Evolutionary conservation across 1,284 basidiomycete genomes (phyloP).

Genomic region (Schizophyllum amplum): DNA sequence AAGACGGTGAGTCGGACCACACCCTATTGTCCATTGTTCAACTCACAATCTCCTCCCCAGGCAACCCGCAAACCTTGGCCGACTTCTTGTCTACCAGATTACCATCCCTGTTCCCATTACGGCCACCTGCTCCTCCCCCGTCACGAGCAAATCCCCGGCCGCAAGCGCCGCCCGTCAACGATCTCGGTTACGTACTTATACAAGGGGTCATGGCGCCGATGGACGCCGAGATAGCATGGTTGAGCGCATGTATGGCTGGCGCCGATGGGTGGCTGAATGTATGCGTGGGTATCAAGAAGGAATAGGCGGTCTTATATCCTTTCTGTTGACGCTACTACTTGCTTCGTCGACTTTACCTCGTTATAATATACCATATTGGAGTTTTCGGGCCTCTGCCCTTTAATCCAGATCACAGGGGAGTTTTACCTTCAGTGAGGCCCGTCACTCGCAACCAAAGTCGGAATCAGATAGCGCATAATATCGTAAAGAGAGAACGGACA

Average conservation of each 20-base stretch:
- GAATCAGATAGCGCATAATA: no score
- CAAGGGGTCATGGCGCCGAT: conserved; percentile 85
- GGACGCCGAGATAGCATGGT: conserved; percentile 89
- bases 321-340: no score
- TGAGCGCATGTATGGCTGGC: conserved; percentile 83
- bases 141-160: conserved; percentile 28
- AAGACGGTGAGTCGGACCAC: conserved; percentile 42
- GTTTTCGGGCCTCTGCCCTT: neutral
- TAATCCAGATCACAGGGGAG: neutral
- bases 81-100: conserved; percentile 55
- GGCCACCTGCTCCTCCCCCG: conserved; percentile 30
- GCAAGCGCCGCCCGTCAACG: conserved; percentile 24
- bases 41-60: conserved; percentile 25
- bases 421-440: neutral
- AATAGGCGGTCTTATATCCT: conserved; percentile 8
- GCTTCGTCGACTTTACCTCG: neutral
- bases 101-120: conserved; percentile 57
- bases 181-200: conserved; percentile 64
- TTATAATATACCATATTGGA: neutral
- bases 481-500: neutral
- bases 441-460: no score
- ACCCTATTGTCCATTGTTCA: conserved; percentile 1
- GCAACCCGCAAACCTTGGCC: conserved; percentile 49
- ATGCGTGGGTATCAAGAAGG: conserved; percentile 56
- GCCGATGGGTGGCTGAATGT: conserved; percentile 94